Conservation (phyloP, 192 early-diverging fungal species). For the Backusella tarrabulga region DNA sequence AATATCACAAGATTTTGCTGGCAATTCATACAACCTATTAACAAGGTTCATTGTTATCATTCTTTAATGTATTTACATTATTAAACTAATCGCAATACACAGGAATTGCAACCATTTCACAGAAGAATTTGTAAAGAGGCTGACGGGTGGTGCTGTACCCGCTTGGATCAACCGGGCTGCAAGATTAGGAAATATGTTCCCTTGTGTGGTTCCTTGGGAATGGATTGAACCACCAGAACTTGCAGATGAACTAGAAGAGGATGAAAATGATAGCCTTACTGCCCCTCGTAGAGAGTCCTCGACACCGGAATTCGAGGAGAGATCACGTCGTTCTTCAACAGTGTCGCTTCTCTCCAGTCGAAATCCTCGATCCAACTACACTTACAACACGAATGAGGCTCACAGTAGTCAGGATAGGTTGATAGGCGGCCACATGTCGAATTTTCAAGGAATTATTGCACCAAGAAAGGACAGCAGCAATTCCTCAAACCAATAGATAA, state of each 20-base stretch:
- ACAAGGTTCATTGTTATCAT: slow-evolving; percentile 11
- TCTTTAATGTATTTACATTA: neutral
- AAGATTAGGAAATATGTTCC: slow-evolving; percentile 38
- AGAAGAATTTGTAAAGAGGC: slow-evolving; percentile 24
- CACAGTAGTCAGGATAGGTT: neutral
- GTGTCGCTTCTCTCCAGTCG: neutral
- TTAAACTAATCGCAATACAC: neutral
- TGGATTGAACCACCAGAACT: slow-evolving; percentile 39
- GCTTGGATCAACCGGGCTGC: slow-evolving; percentile 41
- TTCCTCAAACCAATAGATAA: neutral
- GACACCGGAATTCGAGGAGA: neutral
- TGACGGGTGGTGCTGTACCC: slow-evolving; percentile 22
- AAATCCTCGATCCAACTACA: neutral
- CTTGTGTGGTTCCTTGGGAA: slow-evolving; percentile 38
- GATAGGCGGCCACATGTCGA: neutral
- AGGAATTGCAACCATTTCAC: slow-evolving; percentile 44
- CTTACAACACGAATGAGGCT: neutral
- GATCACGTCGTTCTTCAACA: neutral
- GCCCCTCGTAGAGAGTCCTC: neutral
- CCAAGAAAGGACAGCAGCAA: neutral
- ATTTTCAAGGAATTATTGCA: neutral
- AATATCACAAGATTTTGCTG: slow-evolving; percentile 33
- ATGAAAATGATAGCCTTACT: neutral
- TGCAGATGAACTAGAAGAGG: neutral
- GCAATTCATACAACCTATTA: slow-evolving; percentile 34